Percentiles rank a stretch among this genome's conserved stretches.
Conservation (phyloP, 2,329 filamentous ascomycete genomes). For the Sporothrix brunneoviolacea region DNA sequence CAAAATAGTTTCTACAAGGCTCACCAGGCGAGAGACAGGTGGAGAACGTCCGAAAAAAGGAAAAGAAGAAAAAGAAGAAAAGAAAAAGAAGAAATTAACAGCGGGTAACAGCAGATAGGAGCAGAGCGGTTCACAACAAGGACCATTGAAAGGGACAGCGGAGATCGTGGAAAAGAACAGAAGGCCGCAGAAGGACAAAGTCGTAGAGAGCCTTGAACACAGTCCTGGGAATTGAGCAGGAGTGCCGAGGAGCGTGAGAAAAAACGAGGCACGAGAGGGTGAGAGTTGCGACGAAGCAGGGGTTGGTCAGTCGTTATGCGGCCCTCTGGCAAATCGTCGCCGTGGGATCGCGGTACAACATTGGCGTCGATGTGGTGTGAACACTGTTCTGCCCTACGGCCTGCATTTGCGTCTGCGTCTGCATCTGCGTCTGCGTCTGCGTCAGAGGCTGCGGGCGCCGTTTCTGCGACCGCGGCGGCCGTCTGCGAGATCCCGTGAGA, state of each 20-base stretch:
- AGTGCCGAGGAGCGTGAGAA: neutral
- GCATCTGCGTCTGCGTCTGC: conserved; percentile 1
- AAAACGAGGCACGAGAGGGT: neutral
- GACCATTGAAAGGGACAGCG: neutral
- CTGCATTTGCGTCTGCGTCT: conserved; percentile 11
- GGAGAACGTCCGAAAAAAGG: neutral
- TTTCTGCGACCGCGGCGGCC: conserved; percentile 10
- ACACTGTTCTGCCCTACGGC: conserved; percentile 10
- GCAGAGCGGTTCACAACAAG: neutral
- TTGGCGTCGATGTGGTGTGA: conserved; percentile 1
- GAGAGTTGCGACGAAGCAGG: conserved; percentile 2
- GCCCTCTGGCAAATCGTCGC: neutral
- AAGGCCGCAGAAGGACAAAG: neutral
- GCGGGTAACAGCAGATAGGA: neutral
- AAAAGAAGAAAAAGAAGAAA: neutral
- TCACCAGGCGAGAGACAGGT: neutral
- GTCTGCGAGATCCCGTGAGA: conserved; percentile 7
- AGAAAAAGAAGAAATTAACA: neutral
- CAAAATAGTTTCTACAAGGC: conserved; percentile 9
- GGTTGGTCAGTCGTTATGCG: neutral
- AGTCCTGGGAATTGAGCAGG: too few species aligned
- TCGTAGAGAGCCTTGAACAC: neutral
- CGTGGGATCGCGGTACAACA: neutral
- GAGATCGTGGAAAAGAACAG: neutral
- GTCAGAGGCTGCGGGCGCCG: neutral